Conservation (phyloP, 2,329 filamentous ascomycete species). For the Thelonectria olida region DNA sequence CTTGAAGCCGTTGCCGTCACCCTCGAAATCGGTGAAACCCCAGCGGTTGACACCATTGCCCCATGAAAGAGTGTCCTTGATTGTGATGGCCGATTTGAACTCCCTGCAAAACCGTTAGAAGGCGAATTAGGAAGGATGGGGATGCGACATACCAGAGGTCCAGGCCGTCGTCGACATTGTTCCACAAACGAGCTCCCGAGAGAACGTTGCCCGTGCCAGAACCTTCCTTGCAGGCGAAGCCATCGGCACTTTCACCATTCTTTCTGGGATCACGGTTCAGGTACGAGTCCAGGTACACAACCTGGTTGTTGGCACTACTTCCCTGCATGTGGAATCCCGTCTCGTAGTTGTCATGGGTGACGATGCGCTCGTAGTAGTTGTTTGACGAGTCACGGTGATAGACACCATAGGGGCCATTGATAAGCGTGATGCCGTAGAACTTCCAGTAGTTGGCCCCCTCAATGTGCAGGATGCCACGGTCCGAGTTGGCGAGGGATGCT, state of each 20-base stretch:
- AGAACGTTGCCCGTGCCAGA: conserved; percentile 56
- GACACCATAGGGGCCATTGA: conserved; percentile 47
- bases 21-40: conserved; percentile 52
- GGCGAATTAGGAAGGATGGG: background rate
- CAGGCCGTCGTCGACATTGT: conserved; percentile 60
- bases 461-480: conserved; percentile 57
- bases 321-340: conserved; percentile 48
- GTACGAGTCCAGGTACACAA: conserved; percentile 53
- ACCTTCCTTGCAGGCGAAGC: conserved; percentile 58
- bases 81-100: conserved; percentile 53
- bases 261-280: conserved; percentile 56
- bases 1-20: conserved; percentile 60
- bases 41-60: conserved; percentile 58
- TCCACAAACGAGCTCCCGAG: conserved; percentile 56
- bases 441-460: conserved; percentile 54
- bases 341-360: conserved; percentile 49
- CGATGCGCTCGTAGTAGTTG: conserved; percentile 47
- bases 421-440: conserved; percentile 46
- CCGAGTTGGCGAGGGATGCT: conserved; percentile 47
- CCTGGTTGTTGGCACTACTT: conserved; percentile 44
- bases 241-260: conserved; percentile 61
- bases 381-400: conserved; percentile 45
- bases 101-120: conserved; percentile 18
- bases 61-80: conserved; percentile 56
- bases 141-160: conserved; percentile 33